These are phyloP conservation scores for Linderina pennispora DNA, from an alignment of 192 early-diverging fungal genomes.

Conservation along the genomic window DNA sequence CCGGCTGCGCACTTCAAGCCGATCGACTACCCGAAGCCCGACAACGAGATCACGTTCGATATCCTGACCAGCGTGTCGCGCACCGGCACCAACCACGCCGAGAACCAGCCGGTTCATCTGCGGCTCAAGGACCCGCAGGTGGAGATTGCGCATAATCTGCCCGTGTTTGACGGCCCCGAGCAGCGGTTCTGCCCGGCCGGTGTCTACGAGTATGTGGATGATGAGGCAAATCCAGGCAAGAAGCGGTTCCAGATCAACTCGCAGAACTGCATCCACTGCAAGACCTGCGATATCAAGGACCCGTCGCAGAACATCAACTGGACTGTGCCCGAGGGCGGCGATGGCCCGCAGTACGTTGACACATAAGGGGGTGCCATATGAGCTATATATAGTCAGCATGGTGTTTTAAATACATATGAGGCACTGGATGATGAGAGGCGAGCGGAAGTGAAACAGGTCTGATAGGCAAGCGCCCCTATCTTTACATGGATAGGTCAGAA, in stretches of 20 bases:
- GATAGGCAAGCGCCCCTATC: no score
- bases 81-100: slow-evolving; percentile 89
- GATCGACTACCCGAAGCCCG: slow-evolving; percentile 96
- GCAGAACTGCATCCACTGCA: slow-evolving; percentile 99
- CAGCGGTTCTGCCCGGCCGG: slow-evolving; percentile 95
- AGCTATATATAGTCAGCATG: no score
- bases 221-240: slow-evolving; percentile 78
- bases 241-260: slow-evolving; percentile 97
- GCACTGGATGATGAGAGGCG: no score
- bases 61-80: slow-evolving; percentile 88
- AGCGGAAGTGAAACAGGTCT: no score
- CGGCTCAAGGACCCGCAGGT: slow-evolving; percentile 66
- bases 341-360: slow-evolving; percentile 72
- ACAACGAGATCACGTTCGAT: slow-evolving; percentile 92
- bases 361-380: no score
- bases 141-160: slow-evolving; percentile 77
- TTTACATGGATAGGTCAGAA: no score
- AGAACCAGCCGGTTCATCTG: slow-evolving; percentile 94
- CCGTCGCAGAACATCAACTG: slow-evolving; percentile 99
- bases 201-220: slow-evolving; percentile 97
- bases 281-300: slow-evolving; percentile 99
- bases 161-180: slow-evolving; percentile 91
- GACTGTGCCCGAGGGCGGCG: slow-evolving; percentile 89
- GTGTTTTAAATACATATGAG: no score
- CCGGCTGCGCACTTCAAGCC: slow-evolving; percentile 67